Conservation (phyloP, 176 grass and related monocot genomes). For the Coix lacrymajobi region DNA sequence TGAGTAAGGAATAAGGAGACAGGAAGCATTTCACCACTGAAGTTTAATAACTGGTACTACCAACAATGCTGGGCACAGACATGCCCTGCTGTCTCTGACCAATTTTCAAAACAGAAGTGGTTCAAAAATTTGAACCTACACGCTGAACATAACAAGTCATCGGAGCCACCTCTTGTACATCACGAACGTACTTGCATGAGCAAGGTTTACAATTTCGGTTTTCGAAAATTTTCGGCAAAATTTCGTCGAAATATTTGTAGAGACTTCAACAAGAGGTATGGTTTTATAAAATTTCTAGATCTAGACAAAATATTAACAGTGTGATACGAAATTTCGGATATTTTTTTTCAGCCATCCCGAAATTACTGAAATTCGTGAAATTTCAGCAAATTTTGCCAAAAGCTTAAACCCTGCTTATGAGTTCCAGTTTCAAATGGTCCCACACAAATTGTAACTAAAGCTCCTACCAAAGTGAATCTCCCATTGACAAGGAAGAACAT, state of each 20-base stretch:
- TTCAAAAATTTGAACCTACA: neutral
- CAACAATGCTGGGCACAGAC: conserved; percentile 15
- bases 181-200: neutral
- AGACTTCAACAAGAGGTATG: too few relatives aligned
- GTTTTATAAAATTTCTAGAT: too few relatives aligned
- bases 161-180: neutral
- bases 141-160: too few relatives aligned
- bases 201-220: too few relatives aligned
- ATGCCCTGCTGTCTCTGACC: neutral
- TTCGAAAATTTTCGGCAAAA: too few relatives aligned
- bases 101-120: neutral
- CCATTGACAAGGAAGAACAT: neutral
- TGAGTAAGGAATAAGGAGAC: conserved; percentile 16
- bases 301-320: too few relatives aligned
- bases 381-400: too few relatives aligned
- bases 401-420: neutral
- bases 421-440: neutral
- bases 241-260: too few relatives aligned
- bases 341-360: too few relatives aligned
- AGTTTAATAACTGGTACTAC: conserved; percentile 2
- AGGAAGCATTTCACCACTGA: conserved; percentile 7
- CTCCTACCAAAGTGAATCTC: neutral
- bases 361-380: too few relatives aligned
- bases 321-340: too few relatives aligned
- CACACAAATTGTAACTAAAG: neutral